These are phyloP conservation scores for Capsicum baccatum DNA, from an alignment of 257 asterid species.

Conservation along the genomic window DNA sequence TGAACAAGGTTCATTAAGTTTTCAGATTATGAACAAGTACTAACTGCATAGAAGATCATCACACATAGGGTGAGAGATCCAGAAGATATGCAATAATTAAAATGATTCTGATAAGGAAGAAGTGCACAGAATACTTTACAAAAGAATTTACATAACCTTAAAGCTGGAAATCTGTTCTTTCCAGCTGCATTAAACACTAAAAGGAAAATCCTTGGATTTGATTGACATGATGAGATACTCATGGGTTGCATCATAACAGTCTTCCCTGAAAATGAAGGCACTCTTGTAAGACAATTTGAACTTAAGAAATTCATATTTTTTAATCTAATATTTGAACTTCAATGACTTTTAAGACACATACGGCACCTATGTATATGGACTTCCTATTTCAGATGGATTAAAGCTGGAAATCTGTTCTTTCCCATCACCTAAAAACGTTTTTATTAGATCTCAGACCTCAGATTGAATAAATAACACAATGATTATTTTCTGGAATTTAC, in stretches of 20 bases:
- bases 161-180: too few relatives aligned
- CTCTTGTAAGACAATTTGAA: background rate
- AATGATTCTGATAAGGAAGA: background rate
- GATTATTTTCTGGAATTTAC: background rate
- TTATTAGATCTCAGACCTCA: background rate
- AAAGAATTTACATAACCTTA: background rate
- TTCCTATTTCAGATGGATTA: too few relatives aligned
- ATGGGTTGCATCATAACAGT: slow-evolving; percentile 3
- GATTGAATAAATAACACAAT: background rate
- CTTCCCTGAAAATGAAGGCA: background rate
- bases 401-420: accelerated
- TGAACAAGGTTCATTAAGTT: background rate
- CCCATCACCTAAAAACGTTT: background rate
- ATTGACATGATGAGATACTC: background rate
- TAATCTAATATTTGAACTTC: background rate
- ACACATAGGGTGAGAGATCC: background rate
- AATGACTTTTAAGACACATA: background rate
- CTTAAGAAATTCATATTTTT: background rate
- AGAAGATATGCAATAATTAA: background rate
- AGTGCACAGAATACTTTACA: background rate
- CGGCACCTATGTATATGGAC: background rate
- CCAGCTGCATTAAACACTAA: background rate
- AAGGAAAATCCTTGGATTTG: slow-evolving; percentile 21
- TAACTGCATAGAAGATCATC: background rate
- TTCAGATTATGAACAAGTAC: background rate